Conservation (phyloP, 139 green algal genomes). For the Parachlorella kessleri region DNA sequence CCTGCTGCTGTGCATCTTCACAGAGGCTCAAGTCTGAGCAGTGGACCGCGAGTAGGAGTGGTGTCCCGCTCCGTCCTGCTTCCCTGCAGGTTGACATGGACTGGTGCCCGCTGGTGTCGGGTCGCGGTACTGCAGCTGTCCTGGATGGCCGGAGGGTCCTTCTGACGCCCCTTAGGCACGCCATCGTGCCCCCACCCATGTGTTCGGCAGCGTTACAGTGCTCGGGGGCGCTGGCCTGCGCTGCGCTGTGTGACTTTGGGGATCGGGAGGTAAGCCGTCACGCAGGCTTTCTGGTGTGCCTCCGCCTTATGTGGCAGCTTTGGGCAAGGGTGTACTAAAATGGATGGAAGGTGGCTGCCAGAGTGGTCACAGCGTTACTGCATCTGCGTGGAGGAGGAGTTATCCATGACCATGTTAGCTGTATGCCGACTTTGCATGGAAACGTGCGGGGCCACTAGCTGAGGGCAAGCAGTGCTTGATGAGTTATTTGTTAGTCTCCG, state of each 20-base stretch:
- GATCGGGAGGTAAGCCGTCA: conserved; percentile 9
- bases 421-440: too few relatives aligned
- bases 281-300: background rate
- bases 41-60: too few relatives aligned
- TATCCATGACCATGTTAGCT: too few relatives aligned
- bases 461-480: too few relatives aligned
- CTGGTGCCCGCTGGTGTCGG: conserved; percentile 17
- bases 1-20: conserved; percentile 1
- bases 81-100: background rate
- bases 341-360: too few relatives aligned
- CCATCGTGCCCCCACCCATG: conserved; percentile 87
- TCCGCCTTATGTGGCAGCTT: background rate
- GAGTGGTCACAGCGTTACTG: too few relatives aligned
- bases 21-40: background rate
- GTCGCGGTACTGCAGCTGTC: conserved; percentile 77
- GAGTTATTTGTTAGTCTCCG: too few relatives aligned
- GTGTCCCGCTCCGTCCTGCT: background rate
- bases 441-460: too few relatives aligned
- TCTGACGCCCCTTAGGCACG: conserved; percentile 78
- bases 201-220: conserved; percentile 55
- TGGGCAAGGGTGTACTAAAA: too few relatives aligned
- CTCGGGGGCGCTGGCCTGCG: conserved; percentile 34
- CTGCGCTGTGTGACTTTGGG: conserved; percentile 33
- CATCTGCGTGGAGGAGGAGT: too few relatives aligned
- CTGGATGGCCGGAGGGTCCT: conserved; percentile 80